Evolutionary conservation across 345 rosid species (phyloP).

Genomic region (Syzygium aqueum): DNA sequence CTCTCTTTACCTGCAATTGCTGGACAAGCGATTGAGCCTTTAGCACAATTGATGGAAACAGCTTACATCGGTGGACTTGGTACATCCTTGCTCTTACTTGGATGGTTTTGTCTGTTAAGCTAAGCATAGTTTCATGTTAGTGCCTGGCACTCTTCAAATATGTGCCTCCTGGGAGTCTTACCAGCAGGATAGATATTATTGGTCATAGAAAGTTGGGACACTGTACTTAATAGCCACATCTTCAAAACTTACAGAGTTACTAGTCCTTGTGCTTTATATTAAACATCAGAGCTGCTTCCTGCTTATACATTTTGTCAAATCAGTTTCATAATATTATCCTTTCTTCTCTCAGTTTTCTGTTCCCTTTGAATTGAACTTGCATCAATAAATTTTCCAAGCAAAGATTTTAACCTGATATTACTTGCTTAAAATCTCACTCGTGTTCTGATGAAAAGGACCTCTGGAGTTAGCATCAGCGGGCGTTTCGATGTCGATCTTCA

Average conservation of each 20-base stretch:
- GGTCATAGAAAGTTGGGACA: not conserved
- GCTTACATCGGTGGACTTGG: slow-evolving; percentile 93
- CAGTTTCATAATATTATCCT: not conserved
- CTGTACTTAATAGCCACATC: not conserved
- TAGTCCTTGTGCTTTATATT: not conserved
- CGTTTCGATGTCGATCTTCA: slow-evolving; percentile 68
- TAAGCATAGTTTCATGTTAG: not conserved
- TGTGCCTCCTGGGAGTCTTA: not conserved
- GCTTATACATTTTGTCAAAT: not conserved
- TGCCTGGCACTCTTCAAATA: not conserved
- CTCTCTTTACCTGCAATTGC: slow-evolving; percentile 88
- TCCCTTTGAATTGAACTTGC: not conserved
- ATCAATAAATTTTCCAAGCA: not conserved
- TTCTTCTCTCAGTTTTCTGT: not conserved
- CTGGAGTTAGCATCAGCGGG: slow-evolving; percentile 89
- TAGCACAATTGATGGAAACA: slow-evolving; percentile 84
- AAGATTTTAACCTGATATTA: not conserved
- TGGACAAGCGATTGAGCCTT: slow-evolving; percentile 91
- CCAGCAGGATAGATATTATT: not conserved
- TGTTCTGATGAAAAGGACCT: slow-evolving; percentile 38
- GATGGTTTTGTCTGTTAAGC: not conserved
- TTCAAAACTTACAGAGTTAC: not conserved
- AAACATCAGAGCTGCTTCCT: not conserved
- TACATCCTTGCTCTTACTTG: slow-evolving; percentile 7
- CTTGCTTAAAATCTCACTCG: not conserved